Percentiles rank a stretch among this genome's conserved stretches.
Conservation (phyloP, 345 rosid genomes). For the Gossypium raimondii region DNA sequence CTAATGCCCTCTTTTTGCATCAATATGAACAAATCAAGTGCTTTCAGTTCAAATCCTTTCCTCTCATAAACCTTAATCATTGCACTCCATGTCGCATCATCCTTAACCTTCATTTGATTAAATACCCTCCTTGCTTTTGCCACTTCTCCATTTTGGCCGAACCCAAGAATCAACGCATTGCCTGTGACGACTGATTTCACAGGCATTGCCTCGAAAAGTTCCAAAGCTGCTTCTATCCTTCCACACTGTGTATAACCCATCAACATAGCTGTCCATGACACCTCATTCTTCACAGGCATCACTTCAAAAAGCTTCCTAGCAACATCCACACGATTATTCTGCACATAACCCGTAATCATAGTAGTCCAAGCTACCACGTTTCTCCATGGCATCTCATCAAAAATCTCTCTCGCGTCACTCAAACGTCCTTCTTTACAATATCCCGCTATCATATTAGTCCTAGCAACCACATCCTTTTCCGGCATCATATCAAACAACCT, state of each 20-base stretch:
- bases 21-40: constrained; percentile 45
- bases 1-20: constrained; percentile 61
- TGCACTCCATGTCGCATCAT: constrained; percentile 59
- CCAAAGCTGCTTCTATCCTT: constrained; percentile 59
- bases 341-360: constrained; percentile 66
- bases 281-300: constrained; percentile 77
- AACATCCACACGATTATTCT: constrained; percentile 58
- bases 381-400: constrained; percentile 59
- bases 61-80: constrained; percentile 73
- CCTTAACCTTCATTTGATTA: constrained; percentile 54
- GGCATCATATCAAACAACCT: constrained; percentile 65
- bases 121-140: constrained; percentile 48
- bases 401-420: constrained; percentile 60
- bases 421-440: constrained; percentile 58
- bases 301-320: constrained; percentile 87
- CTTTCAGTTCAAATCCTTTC: constrained; percentile 66
- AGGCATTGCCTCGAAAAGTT: constrained; percentile 62
- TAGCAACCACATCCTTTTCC: constrained; percentile 63
- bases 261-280: constrained; percentile 79
- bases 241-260: constrained; percentile 65
- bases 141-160: constrained; percentile 55
- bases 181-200: constrained; percentile 47
- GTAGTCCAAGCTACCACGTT: constrained; percentile 80
- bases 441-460: constrained; percentile 78
- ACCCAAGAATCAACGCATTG: constrained; percentile 69